phyloP scores from a whole-genome alignment of 306 rosid genomes.

The Pyrus communis region DNA sequence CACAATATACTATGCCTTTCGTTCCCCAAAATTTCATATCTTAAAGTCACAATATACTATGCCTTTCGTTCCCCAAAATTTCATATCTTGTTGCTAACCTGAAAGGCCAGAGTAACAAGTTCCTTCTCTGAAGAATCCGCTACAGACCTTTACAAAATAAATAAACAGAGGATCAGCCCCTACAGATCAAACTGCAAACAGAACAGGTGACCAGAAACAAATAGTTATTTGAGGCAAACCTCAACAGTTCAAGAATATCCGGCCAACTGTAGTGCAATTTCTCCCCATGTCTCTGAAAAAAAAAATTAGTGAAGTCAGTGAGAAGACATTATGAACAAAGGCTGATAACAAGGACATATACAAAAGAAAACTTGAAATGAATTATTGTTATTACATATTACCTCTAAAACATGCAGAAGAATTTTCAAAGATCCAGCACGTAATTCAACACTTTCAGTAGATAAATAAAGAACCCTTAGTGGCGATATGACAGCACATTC shows the following conservation, averaged over 20 bases:
- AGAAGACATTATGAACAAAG: slow-evolving; percentile 16
- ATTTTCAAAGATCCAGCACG: slow-evolving; percentile 83
- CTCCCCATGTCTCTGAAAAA: slow-evolving; percentile 82
- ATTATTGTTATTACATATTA: slow-evolving; percentile 21
- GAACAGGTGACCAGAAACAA: slow-evolving; percentile 3
- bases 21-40: not conserved
- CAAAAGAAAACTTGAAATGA: slow-evolving; percentile 11
- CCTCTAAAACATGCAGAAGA: slow-evolving; percentile 97
- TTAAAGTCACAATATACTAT: not conserved
- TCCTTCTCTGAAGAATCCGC: slow-evolving; percentile 93
- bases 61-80: not conserved
- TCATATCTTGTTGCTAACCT: slow-evolving; percentile 48
- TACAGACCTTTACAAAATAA: slow-evolving; percentile 51
- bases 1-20: not conserved
- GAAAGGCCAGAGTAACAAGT: slow-evolving; percentile 86
- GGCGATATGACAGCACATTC: slow-evolving; percentile 88
- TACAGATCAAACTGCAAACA: slow-evolving; percentile 3
- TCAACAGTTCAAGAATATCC: slow-evolving; percentile 86
- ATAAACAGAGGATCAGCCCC: not conserved
- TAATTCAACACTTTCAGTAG: slow-evolving; percentile 68
- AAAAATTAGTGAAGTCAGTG: slow-evolving; percentile 3
- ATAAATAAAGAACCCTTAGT: slow-evolving; percentile 67
- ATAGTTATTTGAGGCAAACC: slow-evolving; percentile 40
- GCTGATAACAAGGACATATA: slow-evolving; percentile 16
- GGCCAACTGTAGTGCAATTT: slow-evolving; percentile 85